Percentiles rank a stretch among this genome's conserved stretches.
phyloP scores from a whole-genome alignment of 176 grass and related monocot species.

The Lolium multiflorum region DNA sequence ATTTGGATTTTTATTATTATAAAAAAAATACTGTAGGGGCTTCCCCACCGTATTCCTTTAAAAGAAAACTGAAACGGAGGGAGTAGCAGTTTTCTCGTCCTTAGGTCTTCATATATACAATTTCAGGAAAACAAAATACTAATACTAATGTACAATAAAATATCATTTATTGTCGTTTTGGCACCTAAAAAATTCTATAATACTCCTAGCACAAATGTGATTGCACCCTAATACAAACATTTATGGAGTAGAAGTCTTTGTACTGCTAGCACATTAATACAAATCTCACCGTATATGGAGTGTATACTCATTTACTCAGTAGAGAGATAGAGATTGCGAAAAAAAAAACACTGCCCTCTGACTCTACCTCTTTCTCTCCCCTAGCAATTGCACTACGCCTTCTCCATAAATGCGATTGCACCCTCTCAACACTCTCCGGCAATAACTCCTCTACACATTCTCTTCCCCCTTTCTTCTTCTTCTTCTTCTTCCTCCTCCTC shows the following conservation, averaged over 20 bases:
- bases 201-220: too few species aligned
- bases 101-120: too few species aligned
- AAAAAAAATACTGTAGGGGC: too few species aligned
- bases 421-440: conserved; percentile 88
- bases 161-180: too few species aligned
- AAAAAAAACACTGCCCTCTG: conserved; percentile 3
- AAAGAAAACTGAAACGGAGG: too few species aligned
- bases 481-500: conserved; percentile 35
- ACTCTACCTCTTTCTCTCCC: conserved; percentile 44
- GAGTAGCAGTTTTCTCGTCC: too few species aligned
- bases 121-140: too few species aligned
- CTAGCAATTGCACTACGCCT: conserved; percentile 73
- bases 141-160: neutral
- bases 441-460: conserved; percentile 87
- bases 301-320: neutral
- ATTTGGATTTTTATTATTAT: too few species aligned
- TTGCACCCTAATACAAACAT: too few species aligned
- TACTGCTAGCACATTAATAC: neutral
- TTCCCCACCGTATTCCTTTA: too few species aligned
- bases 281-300: conserved; percentile 16
- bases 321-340: neutral
- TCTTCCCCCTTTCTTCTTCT: conserved; percentile 43
- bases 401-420: conserved; percentile 99
- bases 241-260: neutral
- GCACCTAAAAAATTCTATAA: neutral